These are phyloP conservation scores for Allomyces macrogynus DNA, from an alignment of 192 early-diverging fungal genomes.

Conservation along the genomic window DNA sequence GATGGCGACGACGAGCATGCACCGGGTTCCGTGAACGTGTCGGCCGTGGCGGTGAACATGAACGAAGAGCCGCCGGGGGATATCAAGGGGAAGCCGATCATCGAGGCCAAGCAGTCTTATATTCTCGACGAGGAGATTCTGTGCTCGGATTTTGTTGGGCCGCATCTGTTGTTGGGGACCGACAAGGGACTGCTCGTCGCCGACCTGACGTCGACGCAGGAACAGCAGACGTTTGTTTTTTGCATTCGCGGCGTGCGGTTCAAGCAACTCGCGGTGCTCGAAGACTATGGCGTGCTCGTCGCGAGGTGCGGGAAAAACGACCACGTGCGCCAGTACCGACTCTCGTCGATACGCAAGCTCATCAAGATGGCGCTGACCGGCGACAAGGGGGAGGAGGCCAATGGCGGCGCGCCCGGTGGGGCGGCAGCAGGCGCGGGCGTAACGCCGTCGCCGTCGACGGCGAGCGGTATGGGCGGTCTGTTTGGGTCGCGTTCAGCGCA, in stretches of 20 bases:
- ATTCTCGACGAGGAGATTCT: neutral
- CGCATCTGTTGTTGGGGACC: slow-evolving; percentile 26
- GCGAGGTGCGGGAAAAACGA: slow-evolving; percentile 37
- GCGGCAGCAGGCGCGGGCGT: too few relatives aligned
- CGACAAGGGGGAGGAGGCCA: slow-evolving; percentile 2
- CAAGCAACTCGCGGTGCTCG: slow-evolving; percentile 28
- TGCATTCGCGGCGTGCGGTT: slow-evolving; percentile 33
- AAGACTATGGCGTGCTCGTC: slow-evolving; percentile 32
- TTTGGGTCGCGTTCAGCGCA: slow-evolving; percentile 20
- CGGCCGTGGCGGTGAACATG: neutral
- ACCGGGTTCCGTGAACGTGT: too few relatives aligned
- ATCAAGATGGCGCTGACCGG: slow-evolving; percentile 12
- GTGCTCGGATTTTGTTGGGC: slow-evolving; percentile 4
- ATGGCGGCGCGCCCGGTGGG: neutral
- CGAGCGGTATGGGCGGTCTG: neutral
- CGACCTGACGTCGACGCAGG: slow-evolving; percentile 15
- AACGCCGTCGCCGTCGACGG: slow-evolving; percentile 18
- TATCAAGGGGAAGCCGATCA: neutral
- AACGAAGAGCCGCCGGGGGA: neutral
- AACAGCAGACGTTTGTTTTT: slow-evolving; percentile 17
- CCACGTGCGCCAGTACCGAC: slow-evolving; percentile 37
- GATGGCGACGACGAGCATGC: too few relatives aligned
- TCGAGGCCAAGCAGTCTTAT: slow-evolving; percentile 1
- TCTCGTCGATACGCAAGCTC: slow-evolving; percentile 26
- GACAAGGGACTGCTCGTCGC: slow-evolving; percentile 32